Conservation (phyloP, 306 rosid species). For the Casuarina cunninghamiana region DNA sequence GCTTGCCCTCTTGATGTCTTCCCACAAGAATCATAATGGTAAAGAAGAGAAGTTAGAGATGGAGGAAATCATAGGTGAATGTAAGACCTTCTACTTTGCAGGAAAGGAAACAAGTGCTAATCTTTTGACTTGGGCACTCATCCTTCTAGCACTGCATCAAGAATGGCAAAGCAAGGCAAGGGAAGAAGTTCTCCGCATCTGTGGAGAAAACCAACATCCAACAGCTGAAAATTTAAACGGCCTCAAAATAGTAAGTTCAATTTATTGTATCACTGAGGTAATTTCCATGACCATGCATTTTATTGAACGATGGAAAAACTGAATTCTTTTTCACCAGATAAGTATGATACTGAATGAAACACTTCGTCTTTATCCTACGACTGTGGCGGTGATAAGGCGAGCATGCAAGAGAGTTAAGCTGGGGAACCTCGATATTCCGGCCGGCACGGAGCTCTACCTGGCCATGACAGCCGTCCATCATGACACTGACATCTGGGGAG, state of each 20-base stretch:
- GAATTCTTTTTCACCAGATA: constrained; percentile 37
- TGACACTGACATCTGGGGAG: constrained; percentile 64
- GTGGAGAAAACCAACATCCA: constrained; percentile 13
- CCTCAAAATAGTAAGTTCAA: constrained; percentile 30
- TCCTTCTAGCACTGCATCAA: constrained; percentile 32
- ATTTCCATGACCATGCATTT: too few species aligned
- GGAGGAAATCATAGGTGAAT: constrained; percentile 37
- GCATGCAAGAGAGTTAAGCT: constrained; percentile 45
- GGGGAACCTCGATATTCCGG: constrained; percentile 58
- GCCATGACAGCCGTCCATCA: constrained; percentile 56
- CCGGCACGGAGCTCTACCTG: constrained; percentile 52
- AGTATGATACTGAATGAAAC: constrained; percentile 66
- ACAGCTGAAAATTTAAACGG: constrained; percentile 20
- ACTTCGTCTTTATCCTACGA: constrained; percentile 67
- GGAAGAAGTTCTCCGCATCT: constrained; percentile 31
- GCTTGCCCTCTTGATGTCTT: constrained; percentile 29
- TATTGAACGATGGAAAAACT: too few species aligned
- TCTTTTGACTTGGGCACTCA: constrained; percentile 37
- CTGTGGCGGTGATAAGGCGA: constrained; percentile 40
- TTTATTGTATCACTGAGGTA: background rate
- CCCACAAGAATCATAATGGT: constrained; percentile 30
- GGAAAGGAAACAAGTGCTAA: constrained; percentile 42
- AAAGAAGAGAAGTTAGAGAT: constrained; percentile 32
- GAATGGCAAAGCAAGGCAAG: constrained; percentile 48
- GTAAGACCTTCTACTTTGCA: constrained; percentile 44